Percentiles rank a stretch among this genome's conserved stretches.
Evolutionary conservation across 352 stramenopile species (phyloP).

Genomic region (Phytopythium helicoides): DNA sequence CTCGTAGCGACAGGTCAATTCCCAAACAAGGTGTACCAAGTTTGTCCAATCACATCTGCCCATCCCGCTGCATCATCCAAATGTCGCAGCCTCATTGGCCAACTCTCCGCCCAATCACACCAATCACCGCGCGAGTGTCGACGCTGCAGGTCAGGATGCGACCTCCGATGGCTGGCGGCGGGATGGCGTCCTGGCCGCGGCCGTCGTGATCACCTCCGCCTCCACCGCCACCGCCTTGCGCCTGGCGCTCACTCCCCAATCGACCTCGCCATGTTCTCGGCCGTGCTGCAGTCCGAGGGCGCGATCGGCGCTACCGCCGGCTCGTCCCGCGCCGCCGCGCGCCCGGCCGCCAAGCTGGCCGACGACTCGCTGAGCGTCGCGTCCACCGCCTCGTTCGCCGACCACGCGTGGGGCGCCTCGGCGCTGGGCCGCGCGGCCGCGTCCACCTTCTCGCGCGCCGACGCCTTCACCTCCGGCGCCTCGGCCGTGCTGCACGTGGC

Average conservation of each 20-base stretch:
- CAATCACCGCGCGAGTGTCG: too few relatives aligned
- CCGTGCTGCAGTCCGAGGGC: conserved; percentile 34
- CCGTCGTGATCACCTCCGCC: too few relatives aligned
- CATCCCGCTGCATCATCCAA: too few relatives aligned
- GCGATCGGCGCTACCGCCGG: conserved; percentile 6
- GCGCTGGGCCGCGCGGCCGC: conserved; percentile 30
- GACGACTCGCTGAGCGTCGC: conserved; percentile 25
- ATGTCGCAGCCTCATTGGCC: too few relatives aligned
- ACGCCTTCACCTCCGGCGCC: conserved; percentile 54
- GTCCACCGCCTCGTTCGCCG: conserved; percentile 22
- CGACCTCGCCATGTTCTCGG: conserved; percentile 15
- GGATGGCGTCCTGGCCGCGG: too few relatives aligned
- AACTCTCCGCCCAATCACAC: too few relatives aligned
- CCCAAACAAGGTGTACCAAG: too few relatives aligned
- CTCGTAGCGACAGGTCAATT: too few relatives aligned
- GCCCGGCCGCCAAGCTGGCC: conserved; percentile 17
- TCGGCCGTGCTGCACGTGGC: conserved; percentile 59
- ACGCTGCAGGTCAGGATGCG: too few relatives aligned
- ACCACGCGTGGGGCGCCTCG: conserved; percentile 8
- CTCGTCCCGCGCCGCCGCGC: background rate
- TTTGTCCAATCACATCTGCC: too few relatives aligned
- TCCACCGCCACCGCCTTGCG: too few relatives aligned
- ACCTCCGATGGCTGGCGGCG: too few relatives aligned
- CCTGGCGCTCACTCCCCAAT: background rate
- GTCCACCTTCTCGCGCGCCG: conserved; percentile 31